Base-by-base conservation (phyloP, 192 early-diverging fungal genomes). In the Coemansia sp. region DNA sequence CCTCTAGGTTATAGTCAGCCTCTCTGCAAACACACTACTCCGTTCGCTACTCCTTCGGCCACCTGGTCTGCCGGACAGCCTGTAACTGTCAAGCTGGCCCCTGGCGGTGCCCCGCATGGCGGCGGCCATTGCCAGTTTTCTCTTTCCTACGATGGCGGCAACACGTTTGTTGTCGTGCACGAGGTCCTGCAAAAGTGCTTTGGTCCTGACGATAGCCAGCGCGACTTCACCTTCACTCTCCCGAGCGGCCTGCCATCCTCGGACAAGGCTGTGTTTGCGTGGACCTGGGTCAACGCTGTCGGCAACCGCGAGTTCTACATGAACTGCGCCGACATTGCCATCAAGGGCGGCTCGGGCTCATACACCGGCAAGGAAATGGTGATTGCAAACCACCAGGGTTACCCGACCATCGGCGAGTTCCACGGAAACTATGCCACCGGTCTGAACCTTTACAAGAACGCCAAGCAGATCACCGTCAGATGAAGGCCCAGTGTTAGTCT, bases 211-310 rank as follows among this genome's bases (percentile, higher is more conserved):
- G 33, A 53, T 40, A 3, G 25, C 1, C 23, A 27, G 23, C 35
- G 47, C 24, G 29, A 35, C 43, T 56, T 33, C 9, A 56, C 54
- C 13, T 56, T 56, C 38, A 47, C 56, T 38, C 64, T 85, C 36
- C 83, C 83, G 19, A 50, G 29, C 18, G 47, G 47, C 19, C 57
- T 77, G 37, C 82, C 82, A 2, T 27, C 29, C 9, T 44, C 44
- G 4, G 26, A 66, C 35, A 72, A 71, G 13, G 78, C 55, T 22
- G 58, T 69, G 13, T 72, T 83, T 32, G 60, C 68, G 20, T 81
- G 80, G 81, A 53, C 79, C 17, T 83, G 81, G 81, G 71, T 80
- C 62, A 83, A 83, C 36, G 75, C 77, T 5, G 42, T 73, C 14
- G 81, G 77, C 13, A 81, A 83, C 53, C 73, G 81, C 50, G 54